phyloP scores from a whole-genome alignment of 345 rosid species.

The Eucalyptus leucophloia region DNA sequence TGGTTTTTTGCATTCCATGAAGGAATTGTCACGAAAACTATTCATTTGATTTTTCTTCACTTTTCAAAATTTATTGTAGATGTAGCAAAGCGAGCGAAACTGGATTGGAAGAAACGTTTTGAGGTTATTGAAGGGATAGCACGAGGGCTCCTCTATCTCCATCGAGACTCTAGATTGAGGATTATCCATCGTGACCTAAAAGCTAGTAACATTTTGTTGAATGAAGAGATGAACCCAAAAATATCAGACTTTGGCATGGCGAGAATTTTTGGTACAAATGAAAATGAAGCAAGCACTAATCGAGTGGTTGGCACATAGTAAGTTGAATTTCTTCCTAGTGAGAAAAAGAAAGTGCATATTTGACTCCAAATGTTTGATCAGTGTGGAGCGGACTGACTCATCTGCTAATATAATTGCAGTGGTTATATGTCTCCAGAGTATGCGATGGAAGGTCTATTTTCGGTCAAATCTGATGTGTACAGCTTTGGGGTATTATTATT shows the following conservation, averaged over 20 bases:
- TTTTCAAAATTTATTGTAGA: slow-evolving; percentile 1
- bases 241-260: slow-evolving; percentile 31
- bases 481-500: slow-evolving; percentile 61
- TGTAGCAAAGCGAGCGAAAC: neutral
- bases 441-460: slow-evolving; percentile 70
- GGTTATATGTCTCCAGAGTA: slow-evolving; percentile 82
- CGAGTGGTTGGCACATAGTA: slow-evolving; percentile 10
- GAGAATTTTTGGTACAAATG: slow-evolving; percentile 3
- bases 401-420: slow-evolving; percentile 1
- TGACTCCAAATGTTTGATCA: neutral
- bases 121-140: slow-evolving; percentile 14
- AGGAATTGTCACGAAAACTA: neutral
- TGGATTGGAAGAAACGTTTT: slow-evolving; percentile 9
- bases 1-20: neutral
- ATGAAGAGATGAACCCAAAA: slow-evolving; percentile 11
- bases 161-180: slow-evolving; percentile 14
- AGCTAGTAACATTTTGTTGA: slow-evolving; percentile 10
- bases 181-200: slow-evolving; percentile 23
- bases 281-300: neutral
- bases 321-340: neutral
- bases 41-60: neutral
- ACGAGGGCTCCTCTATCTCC: slow-evolving; percentile 20
- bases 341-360: neutral
- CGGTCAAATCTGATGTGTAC: slow-evolving; percentile 61
- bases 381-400: neutral